A percentile compares a stretch with the other conserved stretches of the same genome.
These are phyloP conservation scores for Lachnellula arida DNA, from an alignment of 2,329 filamentous ascomycete genomes.

Conservation along the genomic window DNA sequence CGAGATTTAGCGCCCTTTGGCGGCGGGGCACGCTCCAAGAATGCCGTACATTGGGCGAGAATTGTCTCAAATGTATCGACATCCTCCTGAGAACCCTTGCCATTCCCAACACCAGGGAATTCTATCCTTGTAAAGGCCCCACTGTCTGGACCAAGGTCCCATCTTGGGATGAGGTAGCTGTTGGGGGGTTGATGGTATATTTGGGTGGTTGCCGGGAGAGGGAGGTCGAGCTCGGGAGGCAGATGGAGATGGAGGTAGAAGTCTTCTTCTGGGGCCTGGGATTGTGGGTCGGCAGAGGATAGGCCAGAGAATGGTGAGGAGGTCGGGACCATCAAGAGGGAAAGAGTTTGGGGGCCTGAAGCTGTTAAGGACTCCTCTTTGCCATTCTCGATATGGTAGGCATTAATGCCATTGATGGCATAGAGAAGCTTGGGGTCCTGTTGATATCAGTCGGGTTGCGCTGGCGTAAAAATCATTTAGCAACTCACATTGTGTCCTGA, in stretches of 20 bases:
- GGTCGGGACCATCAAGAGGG: constrained; percentile 92
- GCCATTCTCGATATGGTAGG: constrained; percentile 87
- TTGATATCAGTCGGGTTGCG: constrained; percentile 8
- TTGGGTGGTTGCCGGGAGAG: constrained; percentile 90
- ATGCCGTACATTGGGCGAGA: constrained; percentile 93
- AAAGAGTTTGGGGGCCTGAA: constrained; percentile 84
- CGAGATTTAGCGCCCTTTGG: constrained; percentile 23
- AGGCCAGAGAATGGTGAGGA: constrained; percentile 61
- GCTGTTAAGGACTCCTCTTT: constrained; percentile 77
- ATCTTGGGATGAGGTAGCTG: constrained; percentile 91
- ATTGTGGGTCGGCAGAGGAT: constrained; percentile 50
- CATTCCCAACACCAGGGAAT: constrained; percentile 70
- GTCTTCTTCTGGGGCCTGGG: constrained; percentile 68
- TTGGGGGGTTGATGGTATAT: constrained; percentile 93
- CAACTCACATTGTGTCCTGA: constrained; percentile 29
- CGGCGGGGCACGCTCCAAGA: constrained; percentile 76
- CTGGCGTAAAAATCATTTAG: background rate
- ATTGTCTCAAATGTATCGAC: constrained; percentile 97
- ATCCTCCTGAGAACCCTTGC: constrained; percentile 78
- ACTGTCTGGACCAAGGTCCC: constrained; percentile 84
- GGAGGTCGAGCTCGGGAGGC: constrained; percentile 88
- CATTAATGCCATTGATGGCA: constrained; percentile 78
- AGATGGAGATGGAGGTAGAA: constrained; percentile 96
- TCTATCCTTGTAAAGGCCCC: constrained; percentile 92
- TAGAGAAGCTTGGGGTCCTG: constrained; percentile 61